These are phyloP conservation scores for Tricholoma sp. DNA, from an alignment of 768 basidiomycete genomes.

Conservation along the genomic window DNA sequence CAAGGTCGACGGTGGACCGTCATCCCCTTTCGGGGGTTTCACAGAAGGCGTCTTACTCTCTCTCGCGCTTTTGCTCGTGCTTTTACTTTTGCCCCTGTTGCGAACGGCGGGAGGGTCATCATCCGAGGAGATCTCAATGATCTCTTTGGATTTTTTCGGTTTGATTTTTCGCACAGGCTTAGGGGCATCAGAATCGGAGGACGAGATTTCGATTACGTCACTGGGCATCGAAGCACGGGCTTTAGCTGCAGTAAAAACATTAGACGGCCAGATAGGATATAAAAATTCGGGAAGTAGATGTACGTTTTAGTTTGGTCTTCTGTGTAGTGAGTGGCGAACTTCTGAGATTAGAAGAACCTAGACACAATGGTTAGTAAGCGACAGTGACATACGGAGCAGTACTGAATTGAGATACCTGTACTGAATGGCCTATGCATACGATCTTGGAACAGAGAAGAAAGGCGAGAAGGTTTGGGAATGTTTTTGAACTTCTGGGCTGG, in stretches of 20 bases:
- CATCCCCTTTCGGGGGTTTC: neutral
- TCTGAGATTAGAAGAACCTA: neutral
- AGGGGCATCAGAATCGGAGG: constrained; percentile 1
- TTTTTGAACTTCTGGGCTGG: neutral
- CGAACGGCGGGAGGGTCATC: neutral
- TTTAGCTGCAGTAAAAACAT: neutral
- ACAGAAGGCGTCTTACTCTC: neutral
- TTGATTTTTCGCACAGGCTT: neutral
- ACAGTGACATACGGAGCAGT: neutral
- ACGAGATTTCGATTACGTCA: constrained; percentile 7
- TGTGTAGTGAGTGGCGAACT: neutral
- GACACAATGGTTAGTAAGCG: neutral
- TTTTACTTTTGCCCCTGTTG: neutral
- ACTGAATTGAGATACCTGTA: neutral
- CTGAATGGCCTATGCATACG: neutral
- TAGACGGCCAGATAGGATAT: neutral
- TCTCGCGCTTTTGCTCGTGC: neutral
- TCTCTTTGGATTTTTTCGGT: neutral
- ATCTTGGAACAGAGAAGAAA: neutral
- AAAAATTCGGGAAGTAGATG: too few relatives aligned
- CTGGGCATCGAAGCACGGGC: neutral
- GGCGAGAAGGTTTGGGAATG: neutral
- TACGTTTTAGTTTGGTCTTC: neutral
- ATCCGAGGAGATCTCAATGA: constrained; percentile 9
- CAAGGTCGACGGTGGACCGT: neutral